These are phyloP conservation scores for Aspergillus aculeatinus DNA, from an alignment of 2,329 filamentous ascomycete genomes.

Conservation along the genomic window DNA sequence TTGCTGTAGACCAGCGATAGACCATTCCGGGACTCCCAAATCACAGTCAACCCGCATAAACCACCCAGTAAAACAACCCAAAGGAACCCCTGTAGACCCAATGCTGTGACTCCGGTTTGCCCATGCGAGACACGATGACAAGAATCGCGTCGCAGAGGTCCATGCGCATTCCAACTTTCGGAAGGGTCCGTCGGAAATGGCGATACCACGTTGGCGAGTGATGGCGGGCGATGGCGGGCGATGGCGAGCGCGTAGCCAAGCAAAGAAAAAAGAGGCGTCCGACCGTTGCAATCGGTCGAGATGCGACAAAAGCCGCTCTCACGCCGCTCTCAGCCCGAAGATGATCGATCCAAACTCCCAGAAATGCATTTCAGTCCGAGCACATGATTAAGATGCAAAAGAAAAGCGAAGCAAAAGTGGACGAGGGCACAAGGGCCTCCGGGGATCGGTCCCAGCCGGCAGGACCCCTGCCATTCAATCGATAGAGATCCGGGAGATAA, in stretches of 20 bases:
- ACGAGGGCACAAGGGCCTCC: slow-evolving; percentile 8
- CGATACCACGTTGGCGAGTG: slow-evolving; percentile 3
- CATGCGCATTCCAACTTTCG: background rate
- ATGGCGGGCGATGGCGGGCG: background rate
- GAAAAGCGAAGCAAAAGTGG: slow-evolving; percentile 7
- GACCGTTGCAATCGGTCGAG: slow-evolving; percentile 13
- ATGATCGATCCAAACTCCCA: slow-evolving; percentile 30
- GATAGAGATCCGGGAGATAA: slow-evolving; percentile 9
- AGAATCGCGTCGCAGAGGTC: background rate
- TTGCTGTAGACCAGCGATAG: no score
- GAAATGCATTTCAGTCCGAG: slow-evolving; percentile 30
- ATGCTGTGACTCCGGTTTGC: background rate
- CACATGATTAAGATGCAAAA: slow-evolving; percentile 13
- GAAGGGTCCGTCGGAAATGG: background rate
- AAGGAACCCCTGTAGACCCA: background rate
- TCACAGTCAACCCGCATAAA: no score
- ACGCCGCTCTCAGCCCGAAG: slow-evolving; percentile 20
- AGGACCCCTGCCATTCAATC: slow-evolving; percentile 16
- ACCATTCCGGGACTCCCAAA: no score
- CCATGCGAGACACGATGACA: background rate
- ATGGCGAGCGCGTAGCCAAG: slow-evolving; percentile 3
- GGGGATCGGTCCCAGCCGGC: slow-evolving; percentile 19
- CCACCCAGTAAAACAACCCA: background rate
- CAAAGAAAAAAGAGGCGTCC: slow-evolving; percentile 6
- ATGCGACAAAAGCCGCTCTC: slow-evolving; percentile 25